Conservation (phyloP, 352 stramenopile species). For the Pythium periplocum region DNA sequence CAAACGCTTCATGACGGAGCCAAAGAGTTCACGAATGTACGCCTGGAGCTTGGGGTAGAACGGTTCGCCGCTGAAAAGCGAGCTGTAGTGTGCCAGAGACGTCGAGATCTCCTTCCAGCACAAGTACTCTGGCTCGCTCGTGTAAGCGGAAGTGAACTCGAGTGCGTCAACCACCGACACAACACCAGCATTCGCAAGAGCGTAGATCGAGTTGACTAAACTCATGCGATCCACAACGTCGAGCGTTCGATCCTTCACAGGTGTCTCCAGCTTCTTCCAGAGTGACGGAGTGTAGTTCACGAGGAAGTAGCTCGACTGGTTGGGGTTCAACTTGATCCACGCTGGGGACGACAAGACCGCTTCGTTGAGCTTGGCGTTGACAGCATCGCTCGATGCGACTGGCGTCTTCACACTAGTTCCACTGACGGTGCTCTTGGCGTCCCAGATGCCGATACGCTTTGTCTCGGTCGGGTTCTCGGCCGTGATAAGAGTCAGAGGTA, state of each 20-base stretch:
- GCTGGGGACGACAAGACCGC: slow-evolving; percentile 34
- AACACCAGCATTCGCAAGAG: slow-evolving; percentile 72
- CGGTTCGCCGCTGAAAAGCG: slow-evolving; percentile 41
- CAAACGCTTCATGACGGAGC: slow-evolving; percentile 41
- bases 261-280: slow-evolving; percentile 74
- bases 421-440: slow-evolving; percentile 29
- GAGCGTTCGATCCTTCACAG: slow-evolving; percentile 44
- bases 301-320: slow-evolving; percentile 92
- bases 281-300: slow-evolving; percentile 90
- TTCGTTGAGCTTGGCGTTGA: slow-evolving; percentile 74
- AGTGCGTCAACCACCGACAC: slow-evolving; percentile 43
- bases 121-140: slow-evolving; percentile 47
- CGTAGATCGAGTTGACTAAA: slow-evolving; percentile 90
- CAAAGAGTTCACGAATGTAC: slow-evolving; percentile 52
- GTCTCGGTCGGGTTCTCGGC: slow-evolving; percentile 34
- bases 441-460: slow-evolving; percentile 66
- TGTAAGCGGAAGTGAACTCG: slow-evolving; percentile 56
- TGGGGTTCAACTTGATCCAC: slow-evolving; percentile 96
- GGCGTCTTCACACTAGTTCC: slow-evolving; percentile 14
- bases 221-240: slow-evolving; percentile 87
- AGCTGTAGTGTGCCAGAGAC: slow-evolving; percentile 43
- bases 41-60: slow-evolving; percentile 51
- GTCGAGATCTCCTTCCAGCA: slow-evolving; percentile 69
- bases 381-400: slow-evolving; percentile 68
- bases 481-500: slow-evolving; percentile 77